Percentiles rank a stretch among this genome's conserved stretches.
phyloP scores from a whole-genome alignment of 805 yeast species.

The Barnettozyma botsteinii region DNA sequence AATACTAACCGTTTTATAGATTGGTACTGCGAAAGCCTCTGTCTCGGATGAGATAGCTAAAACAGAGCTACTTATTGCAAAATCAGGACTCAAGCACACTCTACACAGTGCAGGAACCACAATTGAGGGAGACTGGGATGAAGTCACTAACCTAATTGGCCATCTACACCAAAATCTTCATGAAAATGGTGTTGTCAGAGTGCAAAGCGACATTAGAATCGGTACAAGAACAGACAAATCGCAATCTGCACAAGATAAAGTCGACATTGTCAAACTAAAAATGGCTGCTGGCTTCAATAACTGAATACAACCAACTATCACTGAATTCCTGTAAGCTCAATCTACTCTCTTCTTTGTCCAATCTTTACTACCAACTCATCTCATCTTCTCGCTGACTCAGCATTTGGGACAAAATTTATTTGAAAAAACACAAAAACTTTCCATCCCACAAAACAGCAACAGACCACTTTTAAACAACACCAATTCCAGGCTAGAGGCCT shows the following conservation, averaged over 20 bases:
- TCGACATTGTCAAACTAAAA: conserved; percentile 56
- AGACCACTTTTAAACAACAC: not conserved
- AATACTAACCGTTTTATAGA: conserved; percentile 30
- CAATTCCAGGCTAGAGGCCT: not conserved
- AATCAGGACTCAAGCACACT: conserved; percentile 57
- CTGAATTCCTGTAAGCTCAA: not conserved
- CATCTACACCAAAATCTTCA: conserved; percentile 70
- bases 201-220: conserved; percentile 81
- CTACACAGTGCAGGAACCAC: conserved; percentile 93
- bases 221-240: conserved; percentile 78
- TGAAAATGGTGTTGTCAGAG: conserved; percentile 63
- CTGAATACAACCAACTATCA: not conserved
- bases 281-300: conserved; percentile 22
- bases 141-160: conserved; percentile 76
- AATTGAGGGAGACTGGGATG: conserved; percentile 88
- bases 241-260: conserved; percentile 69
- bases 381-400: conserved; percentile 1
- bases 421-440: conserved; percentile 3
- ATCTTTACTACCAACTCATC: no score
- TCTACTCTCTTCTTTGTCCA: no score
- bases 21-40: conserved; percentile 74
- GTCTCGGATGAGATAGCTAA: conserved; percentile 76
- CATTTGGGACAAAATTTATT: not conserved
- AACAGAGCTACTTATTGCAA: conserved; percentile 58
- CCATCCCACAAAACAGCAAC: not conserved